A percentile compares a stretch with the other conserved stretches of the same genome.
phyloP scores from a whole-genome alignment of 805 yeast species.

The Vanderwaltozyma tropicalis region DNA sequence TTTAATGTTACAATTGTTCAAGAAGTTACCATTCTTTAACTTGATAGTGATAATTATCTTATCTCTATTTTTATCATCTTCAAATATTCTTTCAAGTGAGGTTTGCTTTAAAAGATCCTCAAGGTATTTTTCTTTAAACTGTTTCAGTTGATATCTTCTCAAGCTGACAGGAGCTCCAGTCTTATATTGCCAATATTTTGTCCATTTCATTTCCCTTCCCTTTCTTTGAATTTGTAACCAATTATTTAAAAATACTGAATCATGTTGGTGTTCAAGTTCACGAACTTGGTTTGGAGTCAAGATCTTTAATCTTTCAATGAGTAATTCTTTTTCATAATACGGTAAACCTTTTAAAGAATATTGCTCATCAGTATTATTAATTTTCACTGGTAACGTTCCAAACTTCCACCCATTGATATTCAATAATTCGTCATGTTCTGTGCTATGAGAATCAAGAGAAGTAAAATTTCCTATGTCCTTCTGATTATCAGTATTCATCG shows the following conservation, averaged over 20 bases:
- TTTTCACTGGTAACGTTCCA: slow-evolving; percentile 19
- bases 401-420: slow-evolving; percentile 27
- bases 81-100: slow-evolving; percentile 25
- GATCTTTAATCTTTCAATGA: slow-evolving; percentile 21
- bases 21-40: slow-evolving; percentile 38
- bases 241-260: slow-evolving; percentile 36
- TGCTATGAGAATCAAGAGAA: not conserved
- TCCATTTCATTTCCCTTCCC: slow-evolving; percentile 38
- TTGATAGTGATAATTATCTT: slow-evolving; percentile 36
- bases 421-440: slow-evolving; percentile 6
- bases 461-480: slow-evolving; percentile 4
- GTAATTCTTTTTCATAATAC: slow-evolving; percentile 26
- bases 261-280: slow-evolving; percentile 41
- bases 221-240: slow-evolving; percentile 34
- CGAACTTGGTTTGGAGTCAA: slow-evolving; percentile 30
- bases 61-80: slow-evolving; percentile 32
- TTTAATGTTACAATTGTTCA: slow-evolving; percentile 36
- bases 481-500: not conserved
- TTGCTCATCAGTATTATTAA: slow-evolving; percentile 8
- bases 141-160: slow-evolving; percentile 15
- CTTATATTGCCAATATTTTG: slow-evolving; percentile 35
- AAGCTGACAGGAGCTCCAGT: slow-evolving; percentile 31
- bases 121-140: slow-evolving; percentile 20
- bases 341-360: slow-evolving; percentile 36
- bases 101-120: slow-evolving; percentile 25